A percentile compares a stretch with the other conserved stretches of the same genome.
Evolutionary conservation across 2,329 filamentous ascomycete genomes (phyloP).

Genomic region (Ascochyta clinopodiicola): DNA sequence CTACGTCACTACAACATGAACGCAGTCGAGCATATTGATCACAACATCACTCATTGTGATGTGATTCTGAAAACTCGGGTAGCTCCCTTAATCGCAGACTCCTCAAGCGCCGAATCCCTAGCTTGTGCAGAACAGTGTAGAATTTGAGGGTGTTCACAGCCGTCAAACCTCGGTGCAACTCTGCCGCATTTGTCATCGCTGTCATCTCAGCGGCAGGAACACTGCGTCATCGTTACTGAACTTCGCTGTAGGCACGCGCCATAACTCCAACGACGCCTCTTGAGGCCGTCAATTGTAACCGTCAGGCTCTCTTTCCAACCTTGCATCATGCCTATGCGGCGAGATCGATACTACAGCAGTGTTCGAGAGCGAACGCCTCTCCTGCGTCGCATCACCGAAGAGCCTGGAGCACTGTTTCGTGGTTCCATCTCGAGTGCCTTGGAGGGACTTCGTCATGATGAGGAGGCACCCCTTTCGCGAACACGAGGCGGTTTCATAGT

Average conservation of each 20-base stretch:
- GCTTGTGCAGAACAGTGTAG: neutral
- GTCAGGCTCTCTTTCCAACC: neutral
- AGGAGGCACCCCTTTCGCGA: conserved; percentile 31
- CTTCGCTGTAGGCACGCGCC: conserved; percentile 9
- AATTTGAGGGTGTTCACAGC: neutral
- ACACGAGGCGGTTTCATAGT: conserved; percentile 53
- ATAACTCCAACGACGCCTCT: conserved; percentile 21
- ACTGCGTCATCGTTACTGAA: conserved; percentile 11
- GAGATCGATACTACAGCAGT: conserved; percentile 16
- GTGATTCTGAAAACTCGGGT: neutral
- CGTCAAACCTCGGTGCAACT: conserved; percentile 1
- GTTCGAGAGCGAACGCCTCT: conserved; percentile 16
- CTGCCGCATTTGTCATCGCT: conserved; percentile 14
- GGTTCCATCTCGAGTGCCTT: conserved; percentile 29
- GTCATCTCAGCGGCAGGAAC: conserved; percentile 9
- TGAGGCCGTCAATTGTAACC: conserved; percentile 4
- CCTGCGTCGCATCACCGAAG: conserved; percentile 22
- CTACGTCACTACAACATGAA: conserved; percentile 29
- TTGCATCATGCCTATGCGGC: conserved; percentile 8
- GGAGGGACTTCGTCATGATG: conserved; percentile 28
- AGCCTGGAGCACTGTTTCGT: conserved; percentile 39
- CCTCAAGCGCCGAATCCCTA: neutral
- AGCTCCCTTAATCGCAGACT: neutral
- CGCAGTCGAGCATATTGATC: neutral
- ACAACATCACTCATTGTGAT: neutral